These are phyloP conservation scores for Aspergillus haitiensis DNA, from an alignment of 495 filamentous ascomycete species.

Conservation along the genomic window DNA sequence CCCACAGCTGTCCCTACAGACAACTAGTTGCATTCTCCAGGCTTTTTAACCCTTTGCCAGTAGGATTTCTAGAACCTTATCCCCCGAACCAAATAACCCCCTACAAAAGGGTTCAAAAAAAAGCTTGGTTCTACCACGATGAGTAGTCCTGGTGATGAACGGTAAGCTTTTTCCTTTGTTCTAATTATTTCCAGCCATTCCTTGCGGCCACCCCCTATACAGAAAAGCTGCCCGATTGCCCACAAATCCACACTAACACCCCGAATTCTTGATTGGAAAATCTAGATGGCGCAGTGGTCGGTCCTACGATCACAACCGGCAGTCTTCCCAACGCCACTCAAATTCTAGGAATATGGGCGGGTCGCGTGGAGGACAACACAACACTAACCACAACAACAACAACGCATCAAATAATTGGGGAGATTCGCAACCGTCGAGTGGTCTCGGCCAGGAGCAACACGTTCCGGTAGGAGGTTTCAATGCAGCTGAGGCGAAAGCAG, in stretches of 20 bases:
- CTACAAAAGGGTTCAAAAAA: background rate
- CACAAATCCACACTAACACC: background rate
- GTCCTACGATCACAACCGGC: conserved; percentile 39
- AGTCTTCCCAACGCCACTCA: conserved; percentile 41
- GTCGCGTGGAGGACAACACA: conserved; percentile 30
- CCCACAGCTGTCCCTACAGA: conserved; percentile 1
- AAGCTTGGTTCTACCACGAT: conserved; percentile 17
- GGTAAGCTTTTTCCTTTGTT: conserved; percentile 4
- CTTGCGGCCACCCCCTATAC: background rate
- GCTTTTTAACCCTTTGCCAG: conserved; percentile 2
- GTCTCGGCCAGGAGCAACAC: conserved; percentile 42
- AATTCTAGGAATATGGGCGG: conserved; percentile 33
- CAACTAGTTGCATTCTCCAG: conserved; percentile 14
- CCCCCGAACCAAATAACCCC: background rate
- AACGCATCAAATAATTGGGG: conserved; percentile 30
- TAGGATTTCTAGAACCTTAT: background rate
- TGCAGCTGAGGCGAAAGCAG: conserved; percentile 43
- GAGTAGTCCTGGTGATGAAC: conserved; percentile 17
- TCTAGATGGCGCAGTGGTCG: conserved; percentile 46
- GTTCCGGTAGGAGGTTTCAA: conserved; percentile 51
- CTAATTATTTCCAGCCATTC: background rate
- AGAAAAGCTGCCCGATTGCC: background rate
- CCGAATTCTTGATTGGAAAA: background rate
- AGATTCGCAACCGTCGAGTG: conserved; percentile 23
- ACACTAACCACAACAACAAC: background rate